Percentiles rank a stretch among this genome's conserved stretches.
These are phyloP conservation scores for Groenewaldozyma sp. DNA, from an alignment of 1,139 yeast genomes.

Conservation along the genomic window DNA sequence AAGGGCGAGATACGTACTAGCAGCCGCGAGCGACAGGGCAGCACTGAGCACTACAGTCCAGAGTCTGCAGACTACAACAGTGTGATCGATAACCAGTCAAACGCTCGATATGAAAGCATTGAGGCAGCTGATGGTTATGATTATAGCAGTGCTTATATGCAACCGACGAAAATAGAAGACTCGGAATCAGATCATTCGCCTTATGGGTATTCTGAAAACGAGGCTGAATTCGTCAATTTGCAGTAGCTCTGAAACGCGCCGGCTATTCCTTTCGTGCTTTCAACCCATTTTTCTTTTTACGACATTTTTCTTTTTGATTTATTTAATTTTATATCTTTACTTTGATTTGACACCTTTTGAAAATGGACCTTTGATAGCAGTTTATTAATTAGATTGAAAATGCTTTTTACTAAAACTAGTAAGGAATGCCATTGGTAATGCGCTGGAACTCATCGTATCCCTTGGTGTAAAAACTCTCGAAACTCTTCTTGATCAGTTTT, in stretches of 20 bases:
- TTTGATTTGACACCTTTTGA: too few species aligned
- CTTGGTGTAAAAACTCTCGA: slow-evolving; percentile 81
- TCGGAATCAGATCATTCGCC: slow-evolving; percentile 16
- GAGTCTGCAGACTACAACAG: too few species aligned
- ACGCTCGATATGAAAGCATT: not conserved
- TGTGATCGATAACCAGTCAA: not conserved
- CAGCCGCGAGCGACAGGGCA: too few species aligned
- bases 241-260: not conserved
- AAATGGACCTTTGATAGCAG: not conserved
- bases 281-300: slow-evolving; percentile 4
- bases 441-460: slow-evolving; percentile 98
- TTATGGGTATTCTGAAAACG: slow-evolving; percentile 17
- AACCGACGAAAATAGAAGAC: slow-evolving; percentile 10
- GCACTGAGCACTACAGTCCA: too few species aligned
- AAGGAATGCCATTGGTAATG: slow-evolving; percentile 92
- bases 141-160: too few species aligned
- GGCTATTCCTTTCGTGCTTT: slow-evolving; percentile 3
- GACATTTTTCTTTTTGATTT: slow-evolving; percentile 7
- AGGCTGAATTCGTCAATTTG: not conserved
- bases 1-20: slow-evolving; percentile 12
- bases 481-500: slow-evolving; percentile 66
- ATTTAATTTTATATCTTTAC: not conserved
- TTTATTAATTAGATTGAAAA: not conserved
- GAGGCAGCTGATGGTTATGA: too few species aligned
- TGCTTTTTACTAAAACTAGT: slow-evolving; percentile 31